A percentile compares a stretch with the other conserved stretches of the same genome.
Conservation (phyloP, 1,139 yeast genomes). For the Yamadazyma pseudoaaseri region DNA sequence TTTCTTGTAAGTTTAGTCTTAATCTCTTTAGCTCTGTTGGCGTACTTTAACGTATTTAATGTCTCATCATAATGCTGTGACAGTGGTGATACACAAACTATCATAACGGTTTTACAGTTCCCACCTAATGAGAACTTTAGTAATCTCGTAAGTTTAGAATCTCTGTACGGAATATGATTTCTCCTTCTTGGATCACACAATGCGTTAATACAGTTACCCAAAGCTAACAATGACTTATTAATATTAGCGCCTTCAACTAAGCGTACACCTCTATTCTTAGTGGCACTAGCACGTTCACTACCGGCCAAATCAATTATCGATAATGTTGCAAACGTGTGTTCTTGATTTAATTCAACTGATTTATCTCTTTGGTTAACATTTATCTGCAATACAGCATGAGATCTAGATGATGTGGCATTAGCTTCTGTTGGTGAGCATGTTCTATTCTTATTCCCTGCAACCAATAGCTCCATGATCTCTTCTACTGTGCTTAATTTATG, state of each 20-base stretch:
- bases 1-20: slow-evolving; percentile 78
- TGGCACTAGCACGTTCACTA: slow-evolving; percentile 89
- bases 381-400: slow-evolving; percentile 89
- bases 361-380: slow-evolving; percentile 64
- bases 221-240: slow-evolving; percentile 79
- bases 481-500: slow-evolving; percentile 65
- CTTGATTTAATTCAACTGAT: slow-evolving; percentile 63
- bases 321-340: slow-evolving; percentile 73
- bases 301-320: slow-evolving; percentile 93
- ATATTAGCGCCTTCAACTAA: slow-evolving; percentile 91
- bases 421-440: slow-evolving; percentile 90
- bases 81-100: slow-evolving; percentile 89
- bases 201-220: slow-evolving; percentile 94
- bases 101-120: slow-evolving; percentile 92
- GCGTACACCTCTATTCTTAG: slow-evolving; percentile 77
- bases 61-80: slow-evolving; percentile 89
- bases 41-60: slow-evolving; percentile 83
- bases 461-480: slow-evolving; percentile 78
- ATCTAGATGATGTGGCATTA: slow-evolving; percentile 83
- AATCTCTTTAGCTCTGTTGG: slow-evolving; percentile 87
- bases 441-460: slow-evolving; percentile 70
- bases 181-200: slow-evolving; percentile 69
- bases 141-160: slow-evolving; percentile 81
- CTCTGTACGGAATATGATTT: slow-evolving; percentile 85
- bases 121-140: slow-evolving; percentile 92